Conservation (phyloP, 1,284 basidiomycete genomes). For the Paramarasmius palmivorus region DNA sequence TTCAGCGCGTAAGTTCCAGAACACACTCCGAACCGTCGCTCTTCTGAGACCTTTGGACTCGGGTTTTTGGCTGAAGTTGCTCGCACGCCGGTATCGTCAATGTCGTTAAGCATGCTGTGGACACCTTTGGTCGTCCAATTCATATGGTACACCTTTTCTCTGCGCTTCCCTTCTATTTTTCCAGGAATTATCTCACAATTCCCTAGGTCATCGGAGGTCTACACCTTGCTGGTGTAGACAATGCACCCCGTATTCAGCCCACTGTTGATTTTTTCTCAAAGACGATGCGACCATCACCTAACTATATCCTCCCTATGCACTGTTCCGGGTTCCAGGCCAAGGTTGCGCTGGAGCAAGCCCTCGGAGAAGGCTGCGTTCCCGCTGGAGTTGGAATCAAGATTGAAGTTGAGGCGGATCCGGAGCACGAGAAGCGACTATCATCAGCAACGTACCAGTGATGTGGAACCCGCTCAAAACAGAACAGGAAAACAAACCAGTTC, state of each 20-base stretch:
- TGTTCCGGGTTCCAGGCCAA: constrained; percentile 78
- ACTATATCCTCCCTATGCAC: constrained; percentile 80
- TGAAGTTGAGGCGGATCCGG: constrained; percentile 44
- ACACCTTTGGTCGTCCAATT: constrained; percentile 64
- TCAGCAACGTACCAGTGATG: constrained; percentile 9
- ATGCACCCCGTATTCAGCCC: constrained; percentile 59
- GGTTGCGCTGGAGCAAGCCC: constrained; percentile 61
- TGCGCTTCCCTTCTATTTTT: constrained; percentile 3
- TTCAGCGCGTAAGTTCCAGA: constrained; percentile 71
- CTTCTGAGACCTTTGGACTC: not conserved
- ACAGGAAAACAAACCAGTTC: constrained; percentile 1
- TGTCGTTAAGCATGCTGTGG: constrained; percentile 68
- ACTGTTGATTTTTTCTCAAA: constrained; percentile 73
- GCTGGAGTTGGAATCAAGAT: constrained; percentile 73
- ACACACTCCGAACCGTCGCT: not conserved
- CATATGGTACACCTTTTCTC: constrained; percentile 59
- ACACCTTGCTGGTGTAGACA: constrained; percentile 72
- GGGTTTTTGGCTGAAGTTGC: constrained; percentile 58
- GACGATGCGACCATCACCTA: constrained; percentile 59
- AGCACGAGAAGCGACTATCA: constrained; percentile 38
- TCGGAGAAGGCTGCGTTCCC: constrained; percentile 76
- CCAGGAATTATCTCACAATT: constrained; percentile 3
- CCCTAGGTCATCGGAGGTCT: constrained; percentile 74
- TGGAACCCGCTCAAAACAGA: not conserved
- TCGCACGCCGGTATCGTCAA: constrained; percentile 86